Evolutionary conservation across 306 rosid genomes (phyloP).

Genomic region (Macrotyloma uniflorum): DNA sequence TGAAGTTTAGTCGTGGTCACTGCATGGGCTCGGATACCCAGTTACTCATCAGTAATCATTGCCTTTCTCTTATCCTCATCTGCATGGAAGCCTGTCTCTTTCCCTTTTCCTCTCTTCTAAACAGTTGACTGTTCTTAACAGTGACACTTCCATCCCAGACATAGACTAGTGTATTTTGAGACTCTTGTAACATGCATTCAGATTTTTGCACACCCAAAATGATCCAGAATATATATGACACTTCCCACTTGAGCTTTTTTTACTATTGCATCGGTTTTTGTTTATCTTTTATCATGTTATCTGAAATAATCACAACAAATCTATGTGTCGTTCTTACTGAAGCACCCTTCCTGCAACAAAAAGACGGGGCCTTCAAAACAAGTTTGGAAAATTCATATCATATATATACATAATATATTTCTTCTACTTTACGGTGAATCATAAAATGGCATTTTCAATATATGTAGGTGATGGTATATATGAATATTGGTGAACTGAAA

Average conservation of each 20-base stretch:
- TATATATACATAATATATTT: background rate
- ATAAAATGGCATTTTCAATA: background rate
- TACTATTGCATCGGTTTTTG: background rate
- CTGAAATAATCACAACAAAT: background rate
- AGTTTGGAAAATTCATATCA: background rate
- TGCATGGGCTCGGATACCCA: slow-evolving; percentile 61
- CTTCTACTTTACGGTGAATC: no score
- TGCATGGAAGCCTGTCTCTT: slow-evolving; percentile 42
- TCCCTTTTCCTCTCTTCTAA: slow-evolving; percentile 38
- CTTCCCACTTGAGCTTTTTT: background rate
- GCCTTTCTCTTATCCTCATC: slow-evolving; percentile 47
- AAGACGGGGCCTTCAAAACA: background rate
- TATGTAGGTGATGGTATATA: background rate
- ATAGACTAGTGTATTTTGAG: background rate
- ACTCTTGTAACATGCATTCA: background rate
- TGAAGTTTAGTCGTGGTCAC: slow-evolving; percentile 65
- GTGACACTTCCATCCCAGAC: slow-evolving; percentile 46
- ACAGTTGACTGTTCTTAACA: slow-evolving; percentile 49
- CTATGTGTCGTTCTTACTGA: background rate
- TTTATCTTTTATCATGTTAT: background rate
- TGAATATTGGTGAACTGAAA: background rate
- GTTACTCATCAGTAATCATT: slow-evolving; percentile 51
- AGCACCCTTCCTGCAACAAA: background rate
- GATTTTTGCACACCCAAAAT: slow-evolving; percentile 22
- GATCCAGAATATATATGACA: slow-evolving; percentile 34